Base-by-base conservation (phyloP, 345 rosid genomes). In the Raphanus raphanistrum region DNA sequence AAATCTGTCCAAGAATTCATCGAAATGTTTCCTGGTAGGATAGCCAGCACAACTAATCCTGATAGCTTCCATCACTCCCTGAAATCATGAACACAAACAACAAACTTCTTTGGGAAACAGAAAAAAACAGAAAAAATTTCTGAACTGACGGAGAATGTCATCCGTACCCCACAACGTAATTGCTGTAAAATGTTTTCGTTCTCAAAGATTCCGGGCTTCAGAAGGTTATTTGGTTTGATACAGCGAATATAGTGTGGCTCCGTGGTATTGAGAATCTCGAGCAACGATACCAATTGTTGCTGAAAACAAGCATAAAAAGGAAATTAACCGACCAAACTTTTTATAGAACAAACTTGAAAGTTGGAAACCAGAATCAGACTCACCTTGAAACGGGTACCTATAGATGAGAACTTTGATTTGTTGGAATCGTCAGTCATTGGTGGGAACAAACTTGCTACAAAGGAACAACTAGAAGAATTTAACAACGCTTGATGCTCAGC, bases 21-120 rank as follows among this genome's bases (percentile, higher is more conserved):
- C 90, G 79, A 93, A 96, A 63, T 87, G 88, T 79, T 86, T 93
- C 80, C 97, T 86, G 31, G 99, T 96, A 63, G 99, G 99, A 81
- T 88, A 93, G 32, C 99, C 99, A 15, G 99, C 99, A 85, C 96
- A 90, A 81, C 99, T 96, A 48, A 96, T 96, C 84, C 99, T 86
- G 70, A 96, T 93, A 82, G 99, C 99, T 82, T 96, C 98, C 99
- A 93, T 93, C 75, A 96, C 99, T 63, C 99, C 98, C 99, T 96
- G 79, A 76, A 38, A 66, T 73, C 63, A 79, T 76, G 72, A 16
- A 41, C 26, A 54, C 8, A 76, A 69, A 38, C 15, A 79, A 28
- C 13, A 26, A 32, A 12, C n/a, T 61, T 73, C 29, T 58, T 65
- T 58, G 33, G 36, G 28, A 48, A 11, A 28, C 3, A 28, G 29